Conservation (phyloP, 371 early-diverging fungal genomes). For the Mucor saturninus region DNA sequence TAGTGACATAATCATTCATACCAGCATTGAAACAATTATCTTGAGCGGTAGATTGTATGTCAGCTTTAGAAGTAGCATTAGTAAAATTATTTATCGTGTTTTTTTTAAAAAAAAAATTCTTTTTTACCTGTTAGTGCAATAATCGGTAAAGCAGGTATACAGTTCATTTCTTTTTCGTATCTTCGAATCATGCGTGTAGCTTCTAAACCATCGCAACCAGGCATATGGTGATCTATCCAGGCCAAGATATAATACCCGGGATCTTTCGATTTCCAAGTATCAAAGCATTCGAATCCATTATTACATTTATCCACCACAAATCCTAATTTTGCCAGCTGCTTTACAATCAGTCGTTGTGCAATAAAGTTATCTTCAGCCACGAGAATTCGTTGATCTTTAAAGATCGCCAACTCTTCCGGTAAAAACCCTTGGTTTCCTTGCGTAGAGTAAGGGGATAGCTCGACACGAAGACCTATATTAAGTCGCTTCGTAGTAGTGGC, state of each 20-base stretch:
- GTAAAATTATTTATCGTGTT: background rate
- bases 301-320: conserved; percentile 48
- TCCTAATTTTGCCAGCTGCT: conserved; percentile 41
- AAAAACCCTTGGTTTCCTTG: conserved; percentile 36
- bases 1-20: conserved; percentile 61
- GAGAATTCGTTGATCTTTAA: conserved; percentile 43
- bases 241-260: conserved; percentile 44
- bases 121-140: conserved; percentile 48
- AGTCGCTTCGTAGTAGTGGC: background rate
- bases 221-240: conserved; percentile 59
- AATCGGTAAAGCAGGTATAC: conserved; percentile 34
- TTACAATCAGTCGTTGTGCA: conserved; percentile 48
- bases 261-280: conserved; percentile 42
- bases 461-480: background rate
- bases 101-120: background rate
- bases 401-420: conserved; percentile 45
- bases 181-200: conserved; percentile 45
- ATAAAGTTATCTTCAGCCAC: conserved; percentile 53
- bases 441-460: conserved; percentile 13
- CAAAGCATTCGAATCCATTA: conserved; percentile 50
- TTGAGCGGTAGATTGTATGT: conserved; percentile 58
- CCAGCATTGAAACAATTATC: conserved; percentile 58
- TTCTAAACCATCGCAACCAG: conserved; percentile 50
- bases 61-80: conserved; percentile 34
- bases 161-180: conserved; percentile 34